These are phyloP conservation scores for Xenosphaeropsis pyriputrescens DNA, from an alignment of 2,329 filamentous ascomycete genomes.

Conservation along the genomic window DNA sequence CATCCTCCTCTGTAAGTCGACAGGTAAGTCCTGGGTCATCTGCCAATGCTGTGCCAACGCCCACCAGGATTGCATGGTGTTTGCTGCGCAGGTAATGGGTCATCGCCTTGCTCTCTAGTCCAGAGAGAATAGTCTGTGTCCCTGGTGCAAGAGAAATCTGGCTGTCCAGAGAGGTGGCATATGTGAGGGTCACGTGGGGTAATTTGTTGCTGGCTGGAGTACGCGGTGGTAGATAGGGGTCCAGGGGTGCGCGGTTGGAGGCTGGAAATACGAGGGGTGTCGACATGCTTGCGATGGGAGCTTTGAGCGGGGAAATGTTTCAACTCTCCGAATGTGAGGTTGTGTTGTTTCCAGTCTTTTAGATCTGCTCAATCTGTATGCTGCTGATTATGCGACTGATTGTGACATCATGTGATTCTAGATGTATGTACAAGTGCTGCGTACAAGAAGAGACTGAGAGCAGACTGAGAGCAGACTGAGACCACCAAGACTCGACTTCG, in stretches of 20 bases:
- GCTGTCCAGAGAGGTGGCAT: conserved; percentile 80
- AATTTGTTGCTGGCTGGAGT: conserved; percentile 1
- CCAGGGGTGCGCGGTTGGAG: neutral
- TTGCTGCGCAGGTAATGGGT: conserved; percentile 76
- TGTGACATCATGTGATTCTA: too few species aligned
- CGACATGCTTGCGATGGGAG: too few species aligned
- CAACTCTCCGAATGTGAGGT: too few species aligned
- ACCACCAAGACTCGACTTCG: too few species aligned
- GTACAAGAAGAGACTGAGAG: too few species aligned
- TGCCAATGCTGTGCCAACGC: conserved; percentile 68
- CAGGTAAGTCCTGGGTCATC: conserved; percentile 83
- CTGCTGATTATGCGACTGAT: too few species aligned
- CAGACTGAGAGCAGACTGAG: too few species aligned
- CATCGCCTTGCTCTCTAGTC: conserved; percentile 75
- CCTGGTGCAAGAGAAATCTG: conserved; percentile 64
- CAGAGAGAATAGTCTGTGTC: conserved; percentile 70
- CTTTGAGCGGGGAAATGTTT: too few species aligned
- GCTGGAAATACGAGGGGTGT: conserved; percentile 1
- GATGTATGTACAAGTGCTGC: too few species aligned
- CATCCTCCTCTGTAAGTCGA: conserved; percentile 42
- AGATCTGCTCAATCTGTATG: too few species aligned
- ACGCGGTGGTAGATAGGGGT: conserved; percentile 2
- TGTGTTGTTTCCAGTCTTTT: too few species aligned
- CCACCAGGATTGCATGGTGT: conserved; percentile 76
- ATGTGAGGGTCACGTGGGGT: conserved; percentile 53